Base-by-base conservation (phyloP, 352 stramenopile species). In the Pythium sukuiense region DNA sequence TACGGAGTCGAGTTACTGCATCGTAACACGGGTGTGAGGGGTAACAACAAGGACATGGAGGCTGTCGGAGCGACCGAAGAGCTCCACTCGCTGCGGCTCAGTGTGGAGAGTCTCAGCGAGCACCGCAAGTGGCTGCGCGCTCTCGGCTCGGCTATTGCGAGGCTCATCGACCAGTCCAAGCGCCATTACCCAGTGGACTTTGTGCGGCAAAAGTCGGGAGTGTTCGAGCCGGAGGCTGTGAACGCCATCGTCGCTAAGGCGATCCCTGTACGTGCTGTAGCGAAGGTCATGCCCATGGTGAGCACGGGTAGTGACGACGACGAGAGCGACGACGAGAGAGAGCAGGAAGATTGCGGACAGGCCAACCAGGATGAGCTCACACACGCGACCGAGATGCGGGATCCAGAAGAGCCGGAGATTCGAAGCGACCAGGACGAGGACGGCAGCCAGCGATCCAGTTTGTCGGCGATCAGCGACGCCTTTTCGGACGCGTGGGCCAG, bases 91-190 rank as follows among this genome's bases (percentile, higher is more conserved):
- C 57, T 92, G 1, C 70, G 82, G 12, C 61, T 92, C 3, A 73
- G 69, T 11, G 77, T 77, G 6, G 49, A 48, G 0, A 72, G 88
- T 20, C 61, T 73, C 16, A 35, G 46, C 16, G 71, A 66, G 11
- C 75, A 83, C 29, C 61, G 76, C 55, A 72, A 68, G 29, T 92
- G 84, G 84, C 58, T 92, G 27, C 61, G 73, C 13, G 76, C 59
- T 5, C 43, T 92, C 1, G 72, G 76, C 4, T 70, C 74, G 18
- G 84, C 81, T 48, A 88, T 90, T 50, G 71, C 63, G 4, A 71
- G 67, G 48, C 61, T 87, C 3, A 73, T 81, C 14, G 55, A 81
- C 24, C 76, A 86, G 59, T 35, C 66, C 11, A 71, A 76, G 41
- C 64, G 62, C 43, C 69, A 74, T 29, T 70, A 76, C 20, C 59